phyloP scores from a whole-genome alignment of 352 stramenopile genomes.

The Phytophthora macrochlamydospora region DNA sequence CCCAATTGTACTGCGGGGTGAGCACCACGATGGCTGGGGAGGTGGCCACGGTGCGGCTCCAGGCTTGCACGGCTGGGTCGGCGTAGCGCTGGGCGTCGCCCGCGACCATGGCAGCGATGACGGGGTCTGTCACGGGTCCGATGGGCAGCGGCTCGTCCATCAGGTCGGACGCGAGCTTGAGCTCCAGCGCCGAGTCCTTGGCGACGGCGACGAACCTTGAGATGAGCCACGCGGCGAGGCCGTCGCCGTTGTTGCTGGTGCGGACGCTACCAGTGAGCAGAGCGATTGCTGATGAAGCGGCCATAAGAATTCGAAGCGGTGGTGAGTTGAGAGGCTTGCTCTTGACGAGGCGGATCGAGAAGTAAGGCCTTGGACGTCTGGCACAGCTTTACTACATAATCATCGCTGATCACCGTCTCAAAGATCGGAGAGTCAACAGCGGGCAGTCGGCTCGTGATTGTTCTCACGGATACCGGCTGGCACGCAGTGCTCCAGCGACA shows the following conservation, averaged over 20 bases:
- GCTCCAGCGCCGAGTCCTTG: neutral
- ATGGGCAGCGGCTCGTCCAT: conserved; percentile 21
- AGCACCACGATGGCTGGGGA: conserved; percentile 23
- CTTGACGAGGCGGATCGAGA: conserved; percentile 3
- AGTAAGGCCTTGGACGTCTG: conserved; percentile 5
- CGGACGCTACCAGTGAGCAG: conserved; percentile 20
- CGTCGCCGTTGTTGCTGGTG: conserved; percentile 24
- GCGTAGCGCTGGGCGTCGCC: conserved; percentile 14
- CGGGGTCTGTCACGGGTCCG: conserved; percentile 19
- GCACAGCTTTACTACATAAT: too few relatives aligned
- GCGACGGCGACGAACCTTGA: conserved; percentile 16
- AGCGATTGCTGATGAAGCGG: conserved; percentile 2
- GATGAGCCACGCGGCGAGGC: conserved; percentile 21
- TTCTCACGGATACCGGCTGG: neutral
- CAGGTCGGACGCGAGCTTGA: conserved; percentile 21
- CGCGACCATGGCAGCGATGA: conserved; percentile 22
- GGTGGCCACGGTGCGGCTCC: conserved; percentile 14
- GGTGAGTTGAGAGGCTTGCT: neutral
- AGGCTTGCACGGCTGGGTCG: conserved; percentile 24
- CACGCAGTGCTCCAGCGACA: too few relatives aligned
- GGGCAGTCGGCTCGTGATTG: conserved; percentile 1
- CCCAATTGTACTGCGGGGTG: conserved; percentile 32
- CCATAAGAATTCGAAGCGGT: neutral
- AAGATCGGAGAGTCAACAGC: conserved; percentile 4
- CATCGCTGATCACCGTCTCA: conserved; percentile 11